A percentile compares a stretch with the other conserved stretches of the same genome.
Evolutionary conservation across 179 eudicot genomes (phyloP).

Genomic region (Vitellaria paradoxa): DNA sequence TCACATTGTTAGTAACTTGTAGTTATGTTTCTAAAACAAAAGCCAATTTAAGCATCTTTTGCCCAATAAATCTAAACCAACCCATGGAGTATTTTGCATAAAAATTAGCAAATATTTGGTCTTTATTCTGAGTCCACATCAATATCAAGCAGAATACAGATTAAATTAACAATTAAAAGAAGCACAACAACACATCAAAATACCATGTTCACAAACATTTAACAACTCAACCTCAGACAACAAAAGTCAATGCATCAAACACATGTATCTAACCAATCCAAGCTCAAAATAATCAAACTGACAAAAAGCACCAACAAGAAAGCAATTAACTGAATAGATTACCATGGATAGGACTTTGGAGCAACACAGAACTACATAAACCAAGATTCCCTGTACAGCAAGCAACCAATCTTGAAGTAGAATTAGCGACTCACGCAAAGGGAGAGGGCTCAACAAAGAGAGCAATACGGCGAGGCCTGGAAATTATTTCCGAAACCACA

Average conservation of each 20-base stretch:
- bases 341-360: not conserved
- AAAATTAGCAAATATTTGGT: not conserved
- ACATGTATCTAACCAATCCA: not conserved
- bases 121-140: not conserved
- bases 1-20: not conserved
- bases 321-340: not conserved
- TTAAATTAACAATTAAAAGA: not conserved
- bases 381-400: not conserved
- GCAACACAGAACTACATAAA: not conserved
- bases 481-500: constrained; percentile 42
- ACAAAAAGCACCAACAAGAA: not conserved
- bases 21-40: not conserved
- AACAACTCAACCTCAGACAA: not conserved
- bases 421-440: constrained; percentile 58
- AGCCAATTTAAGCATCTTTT: not conserved
- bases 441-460: constrained; percentile 95
- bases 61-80: not conserved
- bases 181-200: not conserved
- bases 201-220: not conserved
- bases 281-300: not conserved
- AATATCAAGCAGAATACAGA: not conserved
- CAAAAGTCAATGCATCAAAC: not conserved
- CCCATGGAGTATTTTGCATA: not conserved
- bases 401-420: not conserved
- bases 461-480: constrained; percentile 76